These are phyloP conservation scores for Malus asiatica DNA, from an alignment of 306 rosid species.

Conservation along the genomic window DNA sequence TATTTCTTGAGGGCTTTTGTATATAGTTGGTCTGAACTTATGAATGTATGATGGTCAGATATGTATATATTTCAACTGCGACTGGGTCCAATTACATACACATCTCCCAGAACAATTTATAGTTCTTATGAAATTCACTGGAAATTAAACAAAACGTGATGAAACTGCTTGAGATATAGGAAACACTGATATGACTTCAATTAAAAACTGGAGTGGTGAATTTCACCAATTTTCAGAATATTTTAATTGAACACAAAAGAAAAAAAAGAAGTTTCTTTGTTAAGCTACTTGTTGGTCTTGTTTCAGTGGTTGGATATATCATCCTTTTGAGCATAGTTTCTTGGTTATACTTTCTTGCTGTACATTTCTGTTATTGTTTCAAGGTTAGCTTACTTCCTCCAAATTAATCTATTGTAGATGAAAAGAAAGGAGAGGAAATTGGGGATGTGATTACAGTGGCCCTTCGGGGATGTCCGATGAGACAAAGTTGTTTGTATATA, in stretches of 20 bases:
- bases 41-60: too few relatives aligned
- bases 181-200: not conserved
- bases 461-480: not conserved
- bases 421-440: not conserved
- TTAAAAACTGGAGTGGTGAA: not conserved
- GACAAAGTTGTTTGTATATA: not conserved
- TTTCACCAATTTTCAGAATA: slow-evolving; percentile 1
- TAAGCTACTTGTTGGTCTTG: not conserved
- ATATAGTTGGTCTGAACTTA: not conserved
- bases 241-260: not conserved
- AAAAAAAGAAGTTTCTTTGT: not conserved
- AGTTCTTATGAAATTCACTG: not conserved
- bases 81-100: too few relatives aligned
- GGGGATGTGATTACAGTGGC: not conserved
- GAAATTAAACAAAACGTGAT: not conserved
- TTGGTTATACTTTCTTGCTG: not conserved
- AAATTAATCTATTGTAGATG: not conserved
- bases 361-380: not conserved
- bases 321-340: not conserved
- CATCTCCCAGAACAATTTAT: not conserved
- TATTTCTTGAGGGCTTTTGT: not conserved
- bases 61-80: too few relatives aligned
- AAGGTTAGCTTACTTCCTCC: not conserved
- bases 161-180: not conserved
- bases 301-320: not conserved